A percentile compares a stretch with the other conserved stretches of the same genome.
phyloP scores from a whole-genome alignment of 352 stramenopile genomes.

The Pythium rishiriense region DNA sequence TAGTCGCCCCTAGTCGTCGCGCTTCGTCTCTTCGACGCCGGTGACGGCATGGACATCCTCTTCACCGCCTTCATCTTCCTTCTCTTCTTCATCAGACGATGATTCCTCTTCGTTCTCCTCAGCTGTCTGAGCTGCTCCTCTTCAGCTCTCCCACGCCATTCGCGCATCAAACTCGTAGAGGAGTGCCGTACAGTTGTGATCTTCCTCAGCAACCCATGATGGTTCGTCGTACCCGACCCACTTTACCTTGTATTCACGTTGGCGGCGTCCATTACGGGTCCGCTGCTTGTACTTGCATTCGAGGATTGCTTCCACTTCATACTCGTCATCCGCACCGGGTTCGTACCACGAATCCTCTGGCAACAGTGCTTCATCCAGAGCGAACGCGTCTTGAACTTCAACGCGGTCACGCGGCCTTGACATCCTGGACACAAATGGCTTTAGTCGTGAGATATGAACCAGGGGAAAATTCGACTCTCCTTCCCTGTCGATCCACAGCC shows the following conservation, averaged over 20 bases:
- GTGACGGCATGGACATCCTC: no score
- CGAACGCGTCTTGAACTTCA: not conserved
- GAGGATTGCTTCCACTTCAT: conserved; percentile 18
- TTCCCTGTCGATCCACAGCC: conserved; percentile 1
- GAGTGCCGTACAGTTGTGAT: conserved; percentile 20
- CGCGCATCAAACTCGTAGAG: conserved; percentile 20
- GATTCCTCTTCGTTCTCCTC: conserved; percentile 8
- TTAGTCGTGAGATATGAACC: conserved; percentile 17
- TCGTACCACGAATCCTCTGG: conserved; percentile 20
- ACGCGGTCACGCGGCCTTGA: not conserved
- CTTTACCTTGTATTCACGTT: conserved; percentile 30
- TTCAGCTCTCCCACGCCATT: conserved; percentile 1
- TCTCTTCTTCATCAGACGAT: not conserved
- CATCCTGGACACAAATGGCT: conserved; percentile 13
- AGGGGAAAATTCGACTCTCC: not conserved
- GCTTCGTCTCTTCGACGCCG: no score
- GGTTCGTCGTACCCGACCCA: conserved; percentile 24
- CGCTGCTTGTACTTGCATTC: not conserved
- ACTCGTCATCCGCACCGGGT: conserved; percentile 3
- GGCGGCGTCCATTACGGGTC: conserved; percentile 16
- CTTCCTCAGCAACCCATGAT: conserved; percentile 20
- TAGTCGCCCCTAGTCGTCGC: no score
- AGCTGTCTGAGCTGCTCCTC: conserved; percentile 5
- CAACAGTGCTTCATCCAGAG: conserved; percentile 12
- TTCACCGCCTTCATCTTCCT: not conserved